Evolutionary conservation across 805 yeast genomes (phyloP), one percentile per base, ranked within the genome.

Genomic region (Metschnikowia baotianmanensis): DNA sequence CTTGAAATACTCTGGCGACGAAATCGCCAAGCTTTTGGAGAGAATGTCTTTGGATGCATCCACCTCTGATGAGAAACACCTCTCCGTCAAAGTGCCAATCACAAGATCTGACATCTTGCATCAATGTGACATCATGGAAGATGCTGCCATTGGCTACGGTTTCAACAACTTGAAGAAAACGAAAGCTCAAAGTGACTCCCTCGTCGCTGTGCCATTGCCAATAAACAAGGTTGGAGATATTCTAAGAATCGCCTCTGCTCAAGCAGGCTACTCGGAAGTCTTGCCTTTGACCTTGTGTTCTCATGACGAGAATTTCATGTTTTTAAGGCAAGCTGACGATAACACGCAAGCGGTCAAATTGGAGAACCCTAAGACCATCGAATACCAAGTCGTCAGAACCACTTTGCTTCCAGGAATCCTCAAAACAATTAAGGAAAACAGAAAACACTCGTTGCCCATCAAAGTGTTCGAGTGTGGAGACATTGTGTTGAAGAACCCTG

Each of bases 101-200:
- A 93, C 99, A 27, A 85, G 99, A 72, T 82, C 98, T 9, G 99
- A 93, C 66, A 78, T 93, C 47, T 74, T 93, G 57, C 99, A 93
- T 66, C 95, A 88, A 62, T 91, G 98, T 75, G 99, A 93, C 67
- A 83, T 93, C 52, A 86, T 93, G 95, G 99, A 93, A 67, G 99
- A 93, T 65, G 96, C 91, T 35, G 99, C 96, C 34, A 84, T 93
- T 59, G 95, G 88, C 22, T 93, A 88, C 61, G 99, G 99, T 43
- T 93, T 84, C 74, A 85, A 90, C 69, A 88, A 86, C 61, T 75
- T 93, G 58, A 77, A 76, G 48, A 87, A 83, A 67, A 81, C 93
- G 37, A 77, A 77, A 51, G 87, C 93, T 58, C 77, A 88, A 51
- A 75, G 87, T 23, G 82, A 82, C 42, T 78, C 96, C 8, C 79